A percentile compares a stretch with the other conserved stretches of the same genome.
Conservation (phyloP, 2,329 filamentous ascomycete species). For the Neospermospora avenae region DNA sequence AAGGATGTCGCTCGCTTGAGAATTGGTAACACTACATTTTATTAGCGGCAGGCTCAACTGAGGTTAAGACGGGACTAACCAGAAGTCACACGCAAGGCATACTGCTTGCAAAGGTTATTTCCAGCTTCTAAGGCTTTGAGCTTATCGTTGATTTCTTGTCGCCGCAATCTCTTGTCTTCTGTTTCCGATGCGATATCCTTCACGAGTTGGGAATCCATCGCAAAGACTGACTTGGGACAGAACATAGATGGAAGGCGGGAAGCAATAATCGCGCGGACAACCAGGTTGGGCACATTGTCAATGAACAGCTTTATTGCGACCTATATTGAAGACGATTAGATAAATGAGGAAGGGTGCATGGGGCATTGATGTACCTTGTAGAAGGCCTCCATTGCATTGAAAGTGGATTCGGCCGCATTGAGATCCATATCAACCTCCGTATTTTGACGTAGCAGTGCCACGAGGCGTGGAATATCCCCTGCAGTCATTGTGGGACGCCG, state of each 20-base stretch:
- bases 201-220: slow-evolving; percentile 12
- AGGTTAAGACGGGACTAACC: slow-evolving; percentile 3
- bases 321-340: slow-evolving; percentile 10
- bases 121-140: slow-evolving; percentile 17
- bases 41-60: neutral
- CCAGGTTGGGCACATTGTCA: slow-evolving; percentile 21
- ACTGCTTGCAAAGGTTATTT: slow-evolving; percentile 16
- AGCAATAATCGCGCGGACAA: slow-evolving; percentile 15
- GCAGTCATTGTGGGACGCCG: neutral
- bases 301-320: slow-evolving; percentile 21
- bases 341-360: neutral
- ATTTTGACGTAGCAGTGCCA: neutral
- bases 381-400: slow-evolving; percentile 21
- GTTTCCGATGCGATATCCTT: slow-evolving; percentile 16
- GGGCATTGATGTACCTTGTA: slow-evolving; percentile 14
- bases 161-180: slow-evolving; percentile 13
- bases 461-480: slow-evolving; percentile 5
- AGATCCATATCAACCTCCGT: slow-evolving; percentile 16
- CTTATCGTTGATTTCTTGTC: slow-evolving; percentile 11
- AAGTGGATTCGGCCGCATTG: slow-evolving; percentile 17
- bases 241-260: slow-evolving; percentile 13
- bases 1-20: slow-evolving; percentile 1
- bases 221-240: slow-evolving; percentile 17
- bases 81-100: slow-evolving; percentile 15
- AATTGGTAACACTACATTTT: slow-evolving; percentile 4